These are phyloP conservation scores for Candida sonorensis DNA, from an alignment of 805 yeast species.

Conservation along the genomic window DNA sequence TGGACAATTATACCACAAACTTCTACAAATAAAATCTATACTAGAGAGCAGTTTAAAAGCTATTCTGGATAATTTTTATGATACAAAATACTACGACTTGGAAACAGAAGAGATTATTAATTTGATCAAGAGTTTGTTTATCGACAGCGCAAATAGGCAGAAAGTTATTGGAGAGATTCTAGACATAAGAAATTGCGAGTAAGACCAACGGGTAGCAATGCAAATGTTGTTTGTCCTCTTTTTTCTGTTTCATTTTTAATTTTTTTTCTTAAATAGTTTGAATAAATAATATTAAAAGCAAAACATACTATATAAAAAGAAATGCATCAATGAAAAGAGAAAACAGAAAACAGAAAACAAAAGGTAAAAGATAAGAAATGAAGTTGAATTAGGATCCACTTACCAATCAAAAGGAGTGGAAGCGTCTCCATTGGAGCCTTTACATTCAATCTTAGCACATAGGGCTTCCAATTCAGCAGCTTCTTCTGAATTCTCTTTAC, in stretches of 20 bases:
- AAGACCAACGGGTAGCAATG: too few relatives aligned
- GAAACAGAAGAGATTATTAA: slow-evolving; percentile 38
- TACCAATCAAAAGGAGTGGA: slow-evolving; percentile 22
- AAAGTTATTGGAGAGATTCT: slow-evolving; percentile 35
- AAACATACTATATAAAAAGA: too few relatives aligned
- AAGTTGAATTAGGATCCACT: too few relatives aligned
- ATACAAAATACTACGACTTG: slow-evolving; percentile 44
- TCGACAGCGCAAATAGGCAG: slow-evolving; percentile 39
- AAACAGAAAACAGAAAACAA: neutral
- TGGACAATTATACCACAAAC: slow-evolving; percentile 21
- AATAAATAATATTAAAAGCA: too few relatives aligned
- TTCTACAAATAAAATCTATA: slow-evolving; percentile 22
- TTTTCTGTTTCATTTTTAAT: too few relatives aligned
- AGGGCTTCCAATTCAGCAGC: slow-evolving; percentile 44
- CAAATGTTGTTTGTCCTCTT: too few relatives aligned
- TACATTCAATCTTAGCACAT: slow-evolving; percentile 46
- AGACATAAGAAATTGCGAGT: neutral
- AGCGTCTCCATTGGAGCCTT: slow-evolving; percentile 33
- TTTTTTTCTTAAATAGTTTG: too few relatives aligned
- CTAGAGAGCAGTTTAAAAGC: slow-evolving; percentile 32
- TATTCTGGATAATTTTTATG: slow-evolving; percentile 43
- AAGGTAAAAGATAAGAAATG: too few relatives aligned
- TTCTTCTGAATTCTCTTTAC: slow-evolving; percentile 32
- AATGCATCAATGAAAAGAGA: neutral
- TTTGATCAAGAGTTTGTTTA: slow-evolving; percentile 37